phyloP scores from a whole-genome alignment of 1,284 basidiomycete genomes.

The Pascua sp. region DNA sequence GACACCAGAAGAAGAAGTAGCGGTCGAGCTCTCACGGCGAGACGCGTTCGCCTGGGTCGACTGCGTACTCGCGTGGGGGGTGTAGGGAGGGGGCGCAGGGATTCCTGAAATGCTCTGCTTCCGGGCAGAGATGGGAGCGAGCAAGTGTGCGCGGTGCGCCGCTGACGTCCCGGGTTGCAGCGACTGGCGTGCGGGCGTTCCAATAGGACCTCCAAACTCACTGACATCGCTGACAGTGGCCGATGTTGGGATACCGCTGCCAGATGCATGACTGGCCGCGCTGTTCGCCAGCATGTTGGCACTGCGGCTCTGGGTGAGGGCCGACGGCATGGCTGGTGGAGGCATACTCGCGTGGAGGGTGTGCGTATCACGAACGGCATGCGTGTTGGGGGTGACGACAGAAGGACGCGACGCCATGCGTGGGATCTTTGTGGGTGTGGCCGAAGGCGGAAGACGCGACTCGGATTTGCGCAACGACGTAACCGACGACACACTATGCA shows the following conservation, averaged over 20 bases:
- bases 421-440: slow-evolving; percentile 83
- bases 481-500: slow-evolving; percentile 54
- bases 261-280: slow-evolving; percentile 1
- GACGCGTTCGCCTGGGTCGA: slow-evolving; percentile 6
- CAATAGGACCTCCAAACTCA: slow-evolving; percentile 7
- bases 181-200: slow-evolving; percentile 10
- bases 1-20: slow-evolving; percentile 10
- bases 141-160: slow-evolving; percentile 37
- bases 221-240: slow-evolving; percentile 7
- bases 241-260: slow-evolving; percentile 2
- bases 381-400: slow-evolving; percentile 17
- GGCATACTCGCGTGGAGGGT: slow-evolving; percentile 25
- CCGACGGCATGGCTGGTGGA: slow-evolving; percentile 25
- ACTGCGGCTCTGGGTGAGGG: slow-evolving; percentile 17
- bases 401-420: slow-evolving; percentile 66
- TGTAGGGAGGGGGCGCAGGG: slow-evolving; percentile 12
- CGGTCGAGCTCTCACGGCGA: slow-evolving; percentile 13
- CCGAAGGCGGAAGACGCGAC: slow-evolving; percentile 29
- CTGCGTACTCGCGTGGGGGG: no score
- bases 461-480: slow-evolving; percentile 27
- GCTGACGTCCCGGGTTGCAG: slow-evolving; percentile 20
- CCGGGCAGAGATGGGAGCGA: slow-evolving; percentile 40
- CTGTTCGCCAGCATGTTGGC: slow-evolving; percentile 3
- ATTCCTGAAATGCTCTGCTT: slow-evolving; percentile 20
- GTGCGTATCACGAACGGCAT: slow-evolving; percentile 3